phyloP scores from a whole-genome alignment of 345 rosid species.

The Arabis hirsuta region DNA sequence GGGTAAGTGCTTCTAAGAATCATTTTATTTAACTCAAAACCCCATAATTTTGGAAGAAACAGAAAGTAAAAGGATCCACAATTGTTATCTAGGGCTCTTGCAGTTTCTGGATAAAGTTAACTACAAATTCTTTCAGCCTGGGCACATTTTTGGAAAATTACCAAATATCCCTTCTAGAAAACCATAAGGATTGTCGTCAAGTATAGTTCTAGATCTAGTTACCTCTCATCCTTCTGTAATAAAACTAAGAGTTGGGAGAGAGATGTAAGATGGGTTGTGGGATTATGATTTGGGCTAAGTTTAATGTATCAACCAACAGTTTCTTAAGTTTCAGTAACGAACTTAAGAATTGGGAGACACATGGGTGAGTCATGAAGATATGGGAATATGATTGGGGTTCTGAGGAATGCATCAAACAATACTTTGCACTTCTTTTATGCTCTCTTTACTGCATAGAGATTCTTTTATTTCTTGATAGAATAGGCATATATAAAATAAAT shows the following conservation, averaged over 20 bases:
- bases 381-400: not conserved
- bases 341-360: not conserved
- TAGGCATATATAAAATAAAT: not conserved
- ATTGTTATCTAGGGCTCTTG: slow-evolving; percentile 4
- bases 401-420: not conserved
- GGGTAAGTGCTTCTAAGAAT: slow-evolving; percentile 61
- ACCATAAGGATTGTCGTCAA: too few relatives aligned
- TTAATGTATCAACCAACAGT: not conserved
- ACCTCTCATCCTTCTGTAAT: not conserved
- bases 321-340: not conserved
- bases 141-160: too few relatives aligned
- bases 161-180: too few relatives aligned
- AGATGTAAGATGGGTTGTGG: slow-evolving; percentile 4
- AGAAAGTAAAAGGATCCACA: not conserved
- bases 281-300: slow-evolving; percentile 4
- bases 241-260: not conserved
- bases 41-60: not conserved
- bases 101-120: not conserved
- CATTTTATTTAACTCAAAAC: slow-evolving; percentile 8
- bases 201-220: not conserved
- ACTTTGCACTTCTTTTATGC: slow-evolving; percentile 13
- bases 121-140: slow-evolving; percentile 5
- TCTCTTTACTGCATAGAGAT: slow-evolving; percentile 10
- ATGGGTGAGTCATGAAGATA: slow-evolving; percentile 1
- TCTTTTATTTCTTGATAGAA: slow-evolving; percentile 14